phyloP scores from a whole-genome alignment of 306 rosid species.

The Vigna hirtella region DNA sequence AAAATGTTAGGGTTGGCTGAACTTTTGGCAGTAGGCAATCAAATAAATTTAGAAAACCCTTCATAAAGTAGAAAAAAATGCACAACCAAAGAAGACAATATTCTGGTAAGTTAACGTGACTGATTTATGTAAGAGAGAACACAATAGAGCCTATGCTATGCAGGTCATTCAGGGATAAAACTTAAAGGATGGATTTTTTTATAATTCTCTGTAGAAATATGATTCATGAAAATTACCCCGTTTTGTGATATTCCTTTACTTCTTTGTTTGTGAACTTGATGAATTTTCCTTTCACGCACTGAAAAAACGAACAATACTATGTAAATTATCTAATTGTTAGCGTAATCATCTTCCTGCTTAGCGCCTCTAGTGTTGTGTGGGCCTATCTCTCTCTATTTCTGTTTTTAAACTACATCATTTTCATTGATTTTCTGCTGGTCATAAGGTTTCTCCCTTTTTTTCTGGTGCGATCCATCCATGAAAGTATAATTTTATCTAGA shows the following conservation, averaged over 20 bases:
- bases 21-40: neutral
- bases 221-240: neutral
- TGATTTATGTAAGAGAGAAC: neutral
- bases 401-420: neutral
- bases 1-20: neutral
- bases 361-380: neutral
- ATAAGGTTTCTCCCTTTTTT: neutral
- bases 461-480: conserved; percentile 13
- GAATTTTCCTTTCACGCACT: neutral
- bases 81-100: neutral
- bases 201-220: neutral
- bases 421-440: neutral
- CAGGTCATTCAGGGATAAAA: neutral
- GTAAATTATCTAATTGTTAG: neutral
- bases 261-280: neutral
- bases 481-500: neutral
- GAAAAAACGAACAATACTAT: neutral
- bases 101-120: neutral
- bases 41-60: neutral
- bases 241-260: neutral
- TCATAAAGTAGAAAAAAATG: neutral
- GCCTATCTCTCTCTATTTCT: neutral
- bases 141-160: neutral
- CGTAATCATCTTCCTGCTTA: neutral
- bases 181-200: neutral